Base-by-base conservation (phyloP, 768 basidiomycete genomes). In the Mycena rebaudengoi region DNA sequence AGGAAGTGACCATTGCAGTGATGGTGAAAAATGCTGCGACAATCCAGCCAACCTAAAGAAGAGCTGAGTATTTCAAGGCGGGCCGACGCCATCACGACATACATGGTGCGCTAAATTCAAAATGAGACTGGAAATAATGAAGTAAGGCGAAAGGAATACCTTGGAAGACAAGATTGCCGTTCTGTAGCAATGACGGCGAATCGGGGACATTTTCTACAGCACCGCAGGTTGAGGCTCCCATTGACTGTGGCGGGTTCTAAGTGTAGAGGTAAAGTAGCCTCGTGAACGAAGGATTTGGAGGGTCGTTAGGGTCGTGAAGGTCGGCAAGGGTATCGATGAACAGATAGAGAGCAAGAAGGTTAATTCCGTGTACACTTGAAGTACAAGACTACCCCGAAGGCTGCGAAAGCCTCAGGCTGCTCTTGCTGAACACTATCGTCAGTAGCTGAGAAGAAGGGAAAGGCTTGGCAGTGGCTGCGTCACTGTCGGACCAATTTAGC, bases 21-120 rank as follows among this genome's bases (percentile, higher is more conserved):
- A 87, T 37, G 2, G 89, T 83, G 72, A 91, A 88, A 62, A 82
- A 78, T 4, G 87, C 87, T 39, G 85, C 80, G 29, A 91, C 73
- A 40, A 91, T 83, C 90, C 91, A 92, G 0, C 91, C 91, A 61
- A 90, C 80, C 88, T 90, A 57, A 30, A 53, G 20, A 45, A 33
- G 28, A n/a, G 11, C 3, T 35, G 35, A 73, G 50, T 35, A 18
- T 45, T 35, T 23, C 21, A 40, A 26, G 50, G 25, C n/a, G n/a
- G n/a, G 5, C 33, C 21, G 16, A 25, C 33, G 11, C 21, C 2
- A 51, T 35, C 10, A 23, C 18, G 21, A 69, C 76, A 33, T 76
- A 90, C 88, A 78, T 89, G 85, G 68, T 89, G 86, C 12, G 83
- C 88, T 88, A 52, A 64, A 29, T 65, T 35, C 32, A 53, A 39